Percentiles rank a stretch among this genome's conserved stretches.
phyloP scores from a whole-genome alignment of 768 basidiomycete species.

The Wakefieldia striispora region DNA sequence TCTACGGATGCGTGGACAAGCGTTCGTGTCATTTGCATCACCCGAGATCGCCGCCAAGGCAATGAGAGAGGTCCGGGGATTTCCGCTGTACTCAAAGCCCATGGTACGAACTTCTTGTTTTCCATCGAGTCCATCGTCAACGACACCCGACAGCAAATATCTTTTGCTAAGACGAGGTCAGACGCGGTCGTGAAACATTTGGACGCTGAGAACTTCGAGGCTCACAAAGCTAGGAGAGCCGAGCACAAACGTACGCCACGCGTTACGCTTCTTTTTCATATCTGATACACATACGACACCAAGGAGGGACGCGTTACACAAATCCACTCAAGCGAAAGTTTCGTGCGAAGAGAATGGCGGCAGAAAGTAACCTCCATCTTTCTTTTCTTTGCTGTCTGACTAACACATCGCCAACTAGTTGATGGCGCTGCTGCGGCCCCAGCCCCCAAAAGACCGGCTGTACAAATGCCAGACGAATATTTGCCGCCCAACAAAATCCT shows the following conservation, averaged over 20 bases:
- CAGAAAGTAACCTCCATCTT: constrained; percentile 55
- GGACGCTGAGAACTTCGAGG: constrained; percentile 64
- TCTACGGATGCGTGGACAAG: constrained; percentile 97
- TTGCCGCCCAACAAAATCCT: constrained; percentile 98
- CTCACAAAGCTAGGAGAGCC: constrained; percentile 69
- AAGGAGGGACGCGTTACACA: constrained; percentile 79
- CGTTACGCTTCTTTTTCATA: neutral
- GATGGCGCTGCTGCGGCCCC: constrained; percentile 67
- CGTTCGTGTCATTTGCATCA: constrained; percentile 89
- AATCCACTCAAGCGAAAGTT: constrained; percentile 91
- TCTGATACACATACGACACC: neutral
- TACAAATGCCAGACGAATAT: constrained; percentile 99
- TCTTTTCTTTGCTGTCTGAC: constrained; percentile 1
- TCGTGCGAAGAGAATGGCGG: constrained; percentile 74
- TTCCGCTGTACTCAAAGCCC: constrained; percentile 94
- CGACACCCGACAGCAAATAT: constrained; percentile 73
- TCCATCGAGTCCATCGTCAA: neutral
- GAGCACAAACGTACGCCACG: constrained; percentile 78
- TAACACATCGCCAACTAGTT: constrained; percentile 39
- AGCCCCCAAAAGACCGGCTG: constrained; percentile 72
- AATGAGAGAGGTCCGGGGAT: constrained; percentile 88
- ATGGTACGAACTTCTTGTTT: constrained; percentile 60
- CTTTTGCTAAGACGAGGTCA: constrained; percentile 85
- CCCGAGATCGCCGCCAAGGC: constrained; percentile 84
- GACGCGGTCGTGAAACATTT: constrained; percentile 85